Evolutionary conservation across 805 yeast species (phyloP).

Genomic region (Kuraishia cidri): DNA sequence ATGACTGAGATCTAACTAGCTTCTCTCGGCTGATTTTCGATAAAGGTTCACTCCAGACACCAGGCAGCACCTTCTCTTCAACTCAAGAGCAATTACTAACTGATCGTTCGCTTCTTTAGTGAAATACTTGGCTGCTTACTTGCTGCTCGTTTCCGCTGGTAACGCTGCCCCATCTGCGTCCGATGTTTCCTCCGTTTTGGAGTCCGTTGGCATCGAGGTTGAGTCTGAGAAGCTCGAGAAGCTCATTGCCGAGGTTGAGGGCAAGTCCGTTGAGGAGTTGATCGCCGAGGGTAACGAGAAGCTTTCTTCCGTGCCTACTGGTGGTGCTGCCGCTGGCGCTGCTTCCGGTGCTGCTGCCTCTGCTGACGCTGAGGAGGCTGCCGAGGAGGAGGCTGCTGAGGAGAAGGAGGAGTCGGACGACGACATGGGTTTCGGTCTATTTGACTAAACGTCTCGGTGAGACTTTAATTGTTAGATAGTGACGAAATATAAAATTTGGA

Average conservation of each 20-base stretch:
- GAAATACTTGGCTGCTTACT: constrained; percentile 93
- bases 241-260: constrained; percentile 69
- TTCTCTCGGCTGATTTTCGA: too few species aligned
- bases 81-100: too few species aligned
- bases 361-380: constrained; percentile 48
- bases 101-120: too few species aligned
- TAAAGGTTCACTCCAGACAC: too few species aligned
- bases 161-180: constrained; percentile 82
- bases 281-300: constrained; percentile 76
- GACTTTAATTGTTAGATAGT: too few species aligned
- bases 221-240: constrained; percentile 68
- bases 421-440: constrained; percentile 88
- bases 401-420: constrained; percentile 44
- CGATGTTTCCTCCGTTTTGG: constrained; percentile 81
- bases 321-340: constrained; percentile 67
- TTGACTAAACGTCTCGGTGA: constrained; percentile 65
- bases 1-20: too few species aligned
- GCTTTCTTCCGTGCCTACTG: constrained; percentile 75
- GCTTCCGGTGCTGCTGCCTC: constrained; percentile 47
- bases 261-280: constrained; percentile 66
- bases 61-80: too few species aligned
- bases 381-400: constrained; percentile 46
- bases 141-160: constrained; percentile 84
- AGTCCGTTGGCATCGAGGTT: constrained; percentile 89
- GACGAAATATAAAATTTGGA: too few species aligned